These are phyloP conservation scores for Deinandra increscens DNA, from an alignment of 129 eudicot genomes.

Conservation along the genomic window DNA sequence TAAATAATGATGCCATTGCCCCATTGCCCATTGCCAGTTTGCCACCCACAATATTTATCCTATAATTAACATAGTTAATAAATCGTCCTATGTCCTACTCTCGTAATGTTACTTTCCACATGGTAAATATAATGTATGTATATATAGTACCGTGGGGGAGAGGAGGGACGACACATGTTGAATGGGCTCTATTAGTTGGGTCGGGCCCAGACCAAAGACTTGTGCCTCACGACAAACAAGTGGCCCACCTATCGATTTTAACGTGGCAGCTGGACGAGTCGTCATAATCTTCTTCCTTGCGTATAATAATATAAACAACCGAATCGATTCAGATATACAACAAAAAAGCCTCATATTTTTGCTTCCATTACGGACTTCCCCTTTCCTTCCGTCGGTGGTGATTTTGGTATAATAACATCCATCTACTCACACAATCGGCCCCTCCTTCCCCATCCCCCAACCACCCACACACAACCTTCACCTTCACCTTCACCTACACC, in stretches of 20 bases:
- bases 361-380: conserved; percentile 21
- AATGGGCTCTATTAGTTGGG: not conserved
- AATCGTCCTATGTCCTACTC: too few relatives aligned
- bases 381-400: conserved; percentile 8
- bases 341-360: conserved; percentile 19
- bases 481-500: too few relatives aligned
- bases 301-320: not conserved
- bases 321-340: not conserved
- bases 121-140: too few relatives aligned
- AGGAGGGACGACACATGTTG: too few relatives aligned
- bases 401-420: not conserved
- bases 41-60: too few relatives aligned
- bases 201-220: not conserved
- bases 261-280: conserved; percentile 19
- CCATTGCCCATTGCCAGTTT: too few relatives aligned
- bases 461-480: conserved; percentile 14
- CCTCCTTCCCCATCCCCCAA: conserved; percentile 14
- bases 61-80: too few relatives aligned
- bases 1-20: too few relatives aligned
- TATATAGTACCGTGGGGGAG: too few relatives aligned
- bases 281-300: not conserved
- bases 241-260: conserved; percentile 23
- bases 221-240: conserved; percentile 10
- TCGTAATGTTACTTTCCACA: too few relatives aligned
- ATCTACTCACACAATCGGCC: conserved; percentile 5